Base-by-base conservation (phyloP, 2,329 filamentous ascomycete species). In the Cercospora sp. region DNA sequence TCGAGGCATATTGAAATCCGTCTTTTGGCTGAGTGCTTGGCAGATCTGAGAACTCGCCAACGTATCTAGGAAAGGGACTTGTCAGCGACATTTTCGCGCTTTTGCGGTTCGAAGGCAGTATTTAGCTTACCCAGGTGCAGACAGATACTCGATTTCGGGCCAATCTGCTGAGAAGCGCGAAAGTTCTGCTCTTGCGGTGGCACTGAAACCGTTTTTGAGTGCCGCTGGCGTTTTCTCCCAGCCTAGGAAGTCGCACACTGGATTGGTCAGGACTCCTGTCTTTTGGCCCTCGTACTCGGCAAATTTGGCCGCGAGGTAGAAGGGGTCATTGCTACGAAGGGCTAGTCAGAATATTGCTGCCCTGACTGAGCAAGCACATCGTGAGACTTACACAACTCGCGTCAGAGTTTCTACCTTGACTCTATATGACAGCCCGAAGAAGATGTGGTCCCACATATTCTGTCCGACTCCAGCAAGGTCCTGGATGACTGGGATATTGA, bases 391-490 rank as follows among this genome's bases (percentile, higher is more conserved):
- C 53, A 66, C 62, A 16, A 73, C 63, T 5, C 51, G 53, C 24
- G 68, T 72, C 28, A 69, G 64, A 3, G 74, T 75, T 1, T 72
- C 62, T 7, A 73, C 63, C 18, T 75, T 72, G 37, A 77, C 74
- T 18, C 67, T 70, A 26, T 75, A 71, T 4, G 66, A 55, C 2
- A 68, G 66, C 6, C 70, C 76, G 12, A 86, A 83, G 72, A 79
- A 76, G 61, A 73, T 78, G 79, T 88, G 87, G 74, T 91, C 88
- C 67, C 88, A 81, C 3, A 91, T 81, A 77, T 90, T 88, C 69
- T 85, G 85, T 5, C 89, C 89, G 3, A 91, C 88, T 53, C 89
- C 87, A 0, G 85, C 84, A 0, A 87, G 85, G 68, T 90, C 82
- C 6, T 84, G 80, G 16, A 89, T 70, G 0, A 86, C 78, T 1